Evolutionary conservation across 1,284 basidiomycete genomes (phyloP).

Genomic region (Melampsora larici-populina): DNA sequence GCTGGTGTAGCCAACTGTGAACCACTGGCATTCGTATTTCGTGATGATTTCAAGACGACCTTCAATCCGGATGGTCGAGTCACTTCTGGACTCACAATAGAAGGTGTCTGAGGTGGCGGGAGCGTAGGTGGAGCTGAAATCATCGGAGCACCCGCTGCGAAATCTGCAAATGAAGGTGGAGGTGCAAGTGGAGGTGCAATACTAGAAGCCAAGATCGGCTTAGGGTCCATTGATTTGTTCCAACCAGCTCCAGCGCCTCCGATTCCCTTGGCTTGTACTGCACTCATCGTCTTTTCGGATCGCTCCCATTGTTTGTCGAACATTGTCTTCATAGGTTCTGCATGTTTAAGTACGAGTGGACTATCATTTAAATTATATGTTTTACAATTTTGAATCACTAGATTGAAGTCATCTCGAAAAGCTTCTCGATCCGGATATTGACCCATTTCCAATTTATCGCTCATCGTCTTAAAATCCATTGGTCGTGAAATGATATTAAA

Average conservation of each 20-base stretch:
- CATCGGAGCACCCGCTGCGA: constrained; percentile 39
- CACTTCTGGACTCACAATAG: constrained; percentile 18
- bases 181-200: constrained; percentile 35
- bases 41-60: constrained; percentile 25
- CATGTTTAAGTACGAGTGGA: constrained; percentile 67
- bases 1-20: not conserved
- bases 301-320: constrained; percentile 74
- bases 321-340: constrained; percentile 70
- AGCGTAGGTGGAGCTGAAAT: constrained; percentile 7
- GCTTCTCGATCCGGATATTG: constrained; percentile 74
- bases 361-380: constrained; percentile 66
- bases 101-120: constrained; percentile 9
- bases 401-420: constrained; percentile 80
- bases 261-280: constrained; percentile 52
- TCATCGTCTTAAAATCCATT: constrained; percentile 90
- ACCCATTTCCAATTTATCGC: constrained; percentile 79
- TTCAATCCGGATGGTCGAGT: constrained; percentile 31
- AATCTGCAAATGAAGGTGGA: constrained; percentile 41
- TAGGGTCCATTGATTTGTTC: constrained; percentile 11
- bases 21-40: not conserved
- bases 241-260: constrained; percentile 26
- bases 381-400: constrained; percentile 85
- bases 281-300: constrained; percentile 49
- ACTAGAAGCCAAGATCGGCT: constrained; percentile 6
- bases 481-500: constrained; percentile 85